Conservation (phyloP, 768 basidiomycete genomes). For the Terana coerulea region DNA sequence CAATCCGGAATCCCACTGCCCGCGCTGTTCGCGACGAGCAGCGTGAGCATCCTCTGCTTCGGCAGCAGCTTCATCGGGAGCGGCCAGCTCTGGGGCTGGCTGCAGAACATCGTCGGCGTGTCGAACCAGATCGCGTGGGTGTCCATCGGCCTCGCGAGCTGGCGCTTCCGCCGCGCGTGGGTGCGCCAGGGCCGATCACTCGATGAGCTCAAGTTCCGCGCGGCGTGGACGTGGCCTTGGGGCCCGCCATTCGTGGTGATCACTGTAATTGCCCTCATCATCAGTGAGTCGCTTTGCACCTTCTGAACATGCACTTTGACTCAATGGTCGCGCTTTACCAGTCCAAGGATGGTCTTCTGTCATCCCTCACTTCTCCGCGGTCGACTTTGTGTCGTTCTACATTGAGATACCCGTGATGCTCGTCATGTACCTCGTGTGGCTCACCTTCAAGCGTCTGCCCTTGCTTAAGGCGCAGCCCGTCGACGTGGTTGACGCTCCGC, state of each 20-base stretch:
- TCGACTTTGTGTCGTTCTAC: constrained; percentile 78
- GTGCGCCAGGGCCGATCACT: constrained; percentile 61
- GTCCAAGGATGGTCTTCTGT: constrained; percentile 91
- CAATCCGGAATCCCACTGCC: constrained; percentile 64
- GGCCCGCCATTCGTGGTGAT: constrained; percentile 77
- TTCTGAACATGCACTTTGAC: neutral
- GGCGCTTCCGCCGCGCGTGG: constrained; percentile 81
- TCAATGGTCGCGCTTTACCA: constrained; percentile 27
- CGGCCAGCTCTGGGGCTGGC: constrained; percentile 76
- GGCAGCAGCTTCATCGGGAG: constrained; percentile 73
- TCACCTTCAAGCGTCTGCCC: constrained; percentile 31
- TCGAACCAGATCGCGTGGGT: constrained; percentile 92
- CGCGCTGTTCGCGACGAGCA: constrained; percentile 69
- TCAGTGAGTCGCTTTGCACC: constrained; percentile 44
- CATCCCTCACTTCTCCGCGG: constrained; percentile 54
- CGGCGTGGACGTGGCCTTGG: constrained; percentile 80
- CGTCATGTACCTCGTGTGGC: constrained; percentile 62
- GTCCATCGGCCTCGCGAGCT: constrained; percentile 81
- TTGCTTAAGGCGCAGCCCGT: neutral
- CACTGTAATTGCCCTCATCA: constrained; percentile 52
- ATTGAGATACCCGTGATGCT: constrained; percentile 74
- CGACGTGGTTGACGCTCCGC: no score
- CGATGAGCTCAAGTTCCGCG: constrained; percentile 71
- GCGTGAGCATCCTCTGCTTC: constrained; percentile 72
- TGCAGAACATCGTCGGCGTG: constrained; percentile 86